Conservation (phyloP, 208 protist species). For the Wallacemonas sp. region DNA sequence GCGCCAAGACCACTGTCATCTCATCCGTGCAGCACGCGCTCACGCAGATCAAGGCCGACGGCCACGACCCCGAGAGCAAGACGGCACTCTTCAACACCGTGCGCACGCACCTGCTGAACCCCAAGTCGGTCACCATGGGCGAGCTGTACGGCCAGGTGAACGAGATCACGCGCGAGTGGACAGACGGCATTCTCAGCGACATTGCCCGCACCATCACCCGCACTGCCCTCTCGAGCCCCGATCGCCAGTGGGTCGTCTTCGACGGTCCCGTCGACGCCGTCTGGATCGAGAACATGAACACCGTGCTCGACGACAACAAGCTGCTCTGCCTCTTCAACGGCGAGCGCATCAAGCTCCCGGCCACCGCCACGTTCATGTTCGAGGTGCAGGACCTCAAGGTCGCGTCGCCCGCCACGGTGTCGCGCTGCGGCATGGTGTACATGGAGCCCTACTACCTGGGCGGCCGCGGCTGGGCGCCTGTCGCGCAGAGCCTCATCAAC, state of each 20-base stretch:
- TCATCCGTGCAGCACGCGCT: slow-evolving; percentile 78
- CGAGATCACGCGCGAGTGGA: slow-evolving; percentile 97
- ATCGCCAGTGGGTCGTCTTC: slow-evolving; percentile 97
- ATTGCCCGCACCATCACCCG: slow-evolving; percentile 89
- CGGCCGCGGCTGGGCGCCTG: slow-evolving; percentile 88
- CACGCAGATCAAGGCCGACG: slow-evolving; percentile 76
- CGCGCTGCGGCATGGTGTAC: slow-evolving; percentile 99
- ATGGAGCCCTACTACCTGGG: slow-evolving; percentile 94
- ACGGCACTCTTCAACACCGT: slow-evolving; percentile 85
- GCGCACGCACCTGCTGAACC: slow-evolving; percentile 89
- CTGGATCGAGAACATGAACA: slow-evolving; percentile 99
- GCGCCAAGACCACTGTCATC: slow-evolving; percentile 93
- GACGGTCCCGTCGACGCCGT: slow-evolving; percentile 99
- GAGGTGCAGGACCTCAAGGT: slow-evolving; percentile 98
- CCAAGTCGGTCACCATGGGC: slow-evolving; percentile 96
- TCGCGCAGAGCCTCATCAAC: slow-evolving; percentile 67
- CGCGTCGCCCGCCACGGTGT: slow-evolving; percentile 98
- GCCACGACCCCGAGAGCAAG: slow-evolving; percentile 64
- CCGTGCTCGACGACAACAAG: slow-evolving; percentile 99
- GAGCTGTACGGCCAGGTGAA: slow-evolving; percentile 97
- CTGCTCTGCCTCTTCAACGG: slow-evolving; percentile 97
- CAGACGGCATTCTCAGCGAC: slow-evolving; percentile 96
- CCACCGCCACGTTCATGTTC: slow-evolving; percentile 96
- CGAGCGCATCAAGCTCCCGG: slow-evolving; percentile 96
- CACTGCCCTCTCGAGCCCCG: slow-evolving; percentile 59